Conservation (phyloP, 2,329 filamentous ascomycete species). For the Epichloe festucae region DNA sequence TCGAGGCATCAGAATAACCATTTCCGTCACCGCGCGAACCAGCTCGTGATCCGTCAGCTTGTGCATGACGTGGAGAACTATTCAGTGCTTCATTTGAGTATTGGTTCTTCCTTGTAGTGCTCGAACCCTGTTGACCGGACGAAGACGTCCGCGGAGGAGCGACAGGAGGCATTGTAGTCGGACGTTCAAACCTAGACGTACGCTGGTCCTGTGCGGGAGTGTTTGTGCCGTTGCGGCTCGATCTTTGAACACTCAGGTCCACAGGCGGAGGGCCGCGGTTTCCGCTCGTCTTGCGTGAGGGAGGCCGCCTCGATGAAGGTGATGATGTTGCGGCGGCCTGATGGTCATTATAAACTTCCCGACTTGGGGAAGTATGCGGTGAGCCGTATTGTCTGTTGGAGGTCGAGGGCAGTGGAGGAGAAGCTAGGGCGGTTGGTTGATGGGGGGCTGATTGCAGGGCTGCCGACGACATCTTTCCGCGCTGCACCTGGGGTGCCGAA, state of each 20-base stretch:
- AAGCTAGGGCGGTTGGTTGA: slow-evolving; percentile 36
- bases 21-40: slow-evolving; percentile 21
- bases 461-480: slow-evolving; percentile 36
- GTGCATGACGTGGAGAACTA: slow-evolving; percentile 28
- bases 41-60: slow-evolving; percentile 22
- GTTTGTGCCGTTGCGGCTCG: slow-evolving; percentile 30
- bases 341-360: slow-evolving; percentile 45
- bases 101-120: slow-evolving; percentile 31
- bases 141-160: slow-evolving; percentile 69
- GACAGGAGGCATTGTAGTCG: slow-evolving; percentile 53
- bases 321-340: slow-evolving; percentile 33
- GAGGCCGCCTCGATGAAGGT: slow-evolving; percentile 38
- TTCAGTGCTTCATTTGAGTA: slow-evolving; percentile 32
- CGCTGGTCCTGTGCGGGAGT: slow-evolving; percentile 31
- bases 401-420: slow-evolving; percentile 36
- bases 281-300: slow-evolving; percentile 38
- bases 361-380: slow-evolving; percentile 36
- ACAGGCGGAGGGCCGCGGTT: slow-evolving; percentile 26
- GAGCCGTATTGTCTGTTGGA: slow-evolving; percentile 39
- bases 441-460: slow-evolving; percentile 47
- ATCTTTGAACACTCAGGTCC: slow-evolving; percentile 31
- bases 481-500: slow-evolving; percentile 6
- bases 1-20: slow-evolving; percentile 16
- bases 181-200: slow-evolving; percentile 33
- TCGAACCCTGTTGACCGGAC: slow-evolving; percentile 42